These are phyloP conservation scores for Benincasa hispida DNA, from an alignment of 306 rosid genomes.

Conservation along the genomic window DNA sequence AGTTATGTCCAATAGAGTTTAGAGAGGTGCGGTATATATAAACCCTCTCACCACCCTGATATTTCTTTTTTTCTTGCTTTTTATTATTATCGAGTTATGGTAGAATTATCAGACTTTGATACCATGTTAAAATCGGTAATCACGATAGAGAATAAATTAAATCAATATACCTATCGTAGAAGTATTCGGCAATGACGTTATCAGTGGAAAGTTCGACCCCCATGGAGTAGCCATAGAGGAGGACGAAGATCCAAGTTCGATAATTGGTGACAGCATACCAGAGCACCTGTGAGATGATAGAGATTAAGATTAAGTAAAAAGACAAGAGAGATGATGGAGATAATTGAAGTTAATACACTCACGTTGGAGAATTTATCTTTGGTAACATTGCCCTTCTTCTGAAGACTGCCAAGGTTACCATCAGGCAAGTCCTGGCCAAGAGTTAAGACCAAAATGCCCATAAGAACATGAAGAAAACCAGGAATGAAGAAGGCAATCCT, in stretches of 20 bases:
- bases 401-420: slow-evolving; percentile 63
- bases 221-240: slow-evolving; percentile 85
- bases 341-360: not conserved
- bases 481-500: slow-evolving; percentile 81
- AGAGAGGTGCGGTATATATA: too few species aligned
- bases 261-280: slow-evolving; percentile 83
- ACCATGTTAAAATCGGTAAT: too few species aligned
- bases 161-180: slow-evolving; percentile 49
- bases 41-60: too few species aligned
- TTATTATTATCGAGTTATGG: too few species aligned
- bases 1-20: too few species aligned
- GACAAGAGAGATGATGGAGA: too few species aligned
- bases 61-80: too few species aligned
- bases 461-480: slow-evolving; percentile 47
- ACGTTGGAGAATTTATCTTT: slow-evolving; percentile 70
- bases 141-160: too few species aligned
- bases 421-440: slow-evolving; percentile 85
- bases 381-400: slow-evolving; percentile 59
- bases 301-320: too few species aligned
- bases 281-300: slow-evolving; percentile 43
- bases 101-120: too few species aligned
- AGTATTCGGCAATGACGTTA: slow-evolving; percentile 75
- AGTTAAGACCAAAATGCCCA: slow-evolving; percentile 60
- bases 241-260: slow-evolving; percentile 77
- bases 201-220: slow-evolving; percentile 85